Evolutionary conservation across 2,329 filamentous ascomycete species (phyloP), one percentile per base, ranked within the genome.

Genomic region (Ophiostoma piceae): DNA sequence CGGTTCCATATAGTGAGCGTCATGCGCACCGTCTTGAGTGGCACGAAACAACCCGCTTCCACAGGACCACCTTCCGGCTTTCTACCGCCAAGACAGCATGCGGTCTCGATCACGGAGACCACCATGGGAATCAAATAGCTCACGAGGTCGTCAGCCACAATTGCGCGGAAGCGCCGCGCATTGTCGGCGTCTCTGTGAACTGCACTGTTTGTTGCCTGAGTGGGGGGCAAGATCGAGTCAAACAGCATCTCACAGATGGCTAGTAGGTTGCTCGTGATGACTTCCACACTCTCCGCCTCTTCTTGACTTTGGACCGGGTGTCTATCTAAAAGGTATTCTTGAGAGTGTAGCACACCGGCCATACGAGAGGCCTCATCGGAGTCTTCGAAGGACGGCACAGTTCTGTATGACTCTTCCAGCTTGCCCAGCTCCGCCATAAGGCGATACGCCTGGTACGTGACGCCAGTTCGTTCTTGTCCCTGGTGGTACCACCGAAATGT

Each of bases 11-110:
- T 57, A 1, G 14, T 11, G 3, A 19, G 35, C 1, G 62, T 71
- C 41, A 73, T 22, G 16, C 26, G 35, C 19, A 54, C 26, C 4
- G 22, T 41, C 4, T 5, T n/a, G 26, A 70, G 39, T 32, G 71
- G 72, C 51, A 73, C 68, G 19, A 22, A 68, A 4, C 37, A 66
- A 2, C n/a, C 39, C 35, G 51, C 66, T 5, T 43, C 37, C 22
- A 22, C 60, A 14, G 65, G 16, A 16, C 54, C 67, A 2, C 54
- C 22, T 14, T 70, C 70, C 22, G 70, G 57, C 29, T 37, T 8
- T 37, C 70, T 65, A 37, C 73, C 73, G 39, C 73, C 73, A 12
- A 73, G 57, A 47, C 66, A 26, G 7, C 57, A 68, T 2, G 41
- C 32, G 1, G 39, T 22, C 62, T 73, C 71, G 14, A 73, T 66